A percentile compares a stretch with the other conserved stretches of the same genome.
Evolutionary conservation across 225 moss, liverwort and hornwort species (phyloP).

Genomic region (Asterella californica): DNA sequence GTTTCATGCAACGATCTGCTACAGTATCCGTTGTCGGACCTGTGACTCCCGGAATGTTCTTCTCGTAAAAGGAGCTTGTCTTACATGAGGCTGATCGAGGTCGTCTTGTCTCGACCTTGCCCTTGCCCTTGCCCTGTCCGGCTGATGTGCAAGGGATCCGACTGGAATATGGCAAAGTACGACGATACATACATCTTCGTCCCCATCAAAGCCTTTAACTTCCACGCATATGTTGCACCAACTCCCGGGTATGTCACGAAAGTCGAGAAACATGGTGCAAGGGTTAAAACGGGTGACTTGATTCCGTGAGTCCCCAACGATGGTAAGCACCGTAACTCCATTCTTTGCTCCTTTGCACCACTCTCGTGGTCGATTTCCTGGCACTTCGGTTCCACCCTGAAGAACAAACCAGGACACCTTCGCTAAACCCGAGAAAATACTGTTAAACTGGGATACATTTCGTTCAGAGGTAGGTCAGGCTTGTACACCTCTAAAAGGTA

Average conservation of each 20-base stretch:
- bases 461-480: background rate
- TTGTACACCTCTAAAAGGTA: background rate
- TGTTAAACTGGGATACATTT: no score
- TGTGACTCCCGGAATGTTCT: background rate
- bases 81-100: background rate
- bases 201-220: conserved; percentile 55
- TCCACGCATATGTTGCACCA: conserved; percentile 66
- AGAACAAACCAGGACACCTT: background rate
- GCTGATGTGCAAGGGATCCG: background rate
- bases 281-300: conserved; percentile 73
- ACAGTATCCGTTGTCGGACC: background rate
- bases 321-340: conserved; percentile 66
- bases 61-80: background rate
- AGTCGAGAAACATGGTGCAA: conserved; percentile 84
- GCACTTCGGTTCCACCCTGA: conserved; percentile 74
- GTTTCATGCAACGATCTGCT: background rate
- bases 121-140: background rate
- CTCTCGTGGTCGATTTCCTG: conserved; percentile 66
- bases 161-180: conserved; percentile 52
- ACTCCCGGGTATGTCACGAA: conserved; percentile 65
- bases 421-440: no score
- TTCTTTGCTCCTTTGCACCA: conserved; percentile 51
- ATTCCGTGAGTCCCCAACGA: conserved; percentile 73
- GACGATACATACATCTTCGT: conserved; percentile 35
- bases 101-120: background rate